Percentiles rank a stretch among this genome's conserved stretches.
phyloP scores from a whole-genome alignment of 306 rosid species.

The Dalbergia cultrata region DNA sequence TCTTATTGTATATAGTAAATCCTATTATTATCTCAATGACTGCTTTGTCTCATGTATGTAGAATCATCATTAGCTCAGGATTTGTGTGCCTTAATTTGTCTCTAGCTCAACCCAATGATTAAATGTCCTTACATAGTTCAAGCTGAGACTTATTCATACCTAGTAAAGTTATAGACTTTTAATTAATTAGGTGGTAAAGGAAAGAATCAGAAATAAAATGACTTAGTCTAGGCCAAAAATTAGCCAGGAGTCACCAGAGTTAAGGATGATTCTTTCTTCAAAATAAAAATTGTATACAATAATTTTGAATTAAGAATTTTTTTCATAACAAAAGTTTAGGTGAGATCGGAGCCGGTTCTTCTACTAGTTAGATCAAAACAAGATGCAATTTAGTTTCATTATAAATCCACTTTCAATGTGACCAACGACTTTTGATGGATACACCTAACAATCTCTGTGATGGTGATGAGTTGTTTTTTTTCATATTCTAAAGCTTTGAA shows the following conservation, averaged over 20 bases:
- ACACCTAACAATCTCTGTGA: too few relatives aligned
- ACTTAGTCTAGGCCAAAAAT: background rate
- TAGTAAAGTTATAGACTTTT: conserved; percentile 18
- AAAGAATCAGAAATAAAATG: conserved; percentile 18
- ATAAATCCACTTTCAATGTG: too few relatives aligned
- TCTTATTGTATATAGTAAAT: conserved; percentile 49
- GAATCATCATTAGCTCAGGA: conserved; percentile 17
- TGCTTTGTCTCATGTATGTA: conserved; percentile 27
- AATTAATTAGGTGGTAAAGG: conserved; percentile 18
- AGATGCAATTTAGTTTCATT: too few relatives aligned
- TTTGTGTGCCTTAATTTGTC: conserved; percentile 15
- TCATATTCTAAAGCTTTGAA: background rate
- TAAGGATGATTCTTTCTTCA: too few relatives aligned
- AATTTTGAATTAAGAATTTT: too few relatives aligned
- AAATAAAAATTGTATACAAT: too few relatives aligned
- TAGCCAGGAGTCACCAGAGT: background rate
- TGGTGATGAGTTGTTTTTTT: background rate
- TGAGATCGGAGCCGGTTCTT: too few relatives aligned
- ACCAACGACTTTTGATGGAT: too few relatives aligned
- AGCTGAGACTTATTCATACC: conserved; percentile 14
- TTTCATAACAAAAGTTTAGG: too few relatives aligned
- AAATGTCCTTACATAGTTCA: conserved; percentile 32
- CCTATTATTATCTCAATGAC: conserved; percentile 35
- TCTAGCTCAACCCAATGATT: conserved; percentile 40
- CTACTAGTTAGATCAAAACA: too few relatives aligned